These are phyloP conservation scores for Cystofilobasidium capitatum DNA, from an alignment of 768 basidiomycete genomes.

Conservation along the genomic window DNA sequence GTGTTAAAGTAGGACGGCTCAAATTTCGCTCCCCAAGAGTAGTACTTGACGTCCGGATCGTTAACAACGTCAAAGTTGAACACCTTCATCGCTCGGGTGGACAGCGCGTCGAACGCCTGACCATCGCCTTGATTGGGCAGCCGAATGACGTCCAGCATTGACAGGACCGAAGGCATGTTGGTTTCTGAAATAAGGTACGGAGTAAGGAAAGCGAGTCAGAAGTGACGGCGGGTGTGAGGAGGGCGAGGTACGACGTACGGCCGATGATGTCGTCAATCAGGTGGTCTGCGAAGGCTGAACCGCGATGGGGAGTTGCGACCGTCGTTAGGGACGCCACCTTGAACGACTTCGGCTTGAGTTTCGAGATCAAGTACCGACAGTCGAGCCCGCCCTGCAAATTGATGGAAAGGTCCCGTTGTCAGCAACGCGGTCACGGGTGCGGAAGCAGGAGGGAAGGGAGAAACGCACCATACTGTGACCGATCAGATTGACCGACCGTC, in stretches of 20 bases:
- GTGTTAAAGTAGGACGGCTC: slow-evolving; percentile 83
- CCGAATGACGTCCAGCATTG: slow-evolving; percentile 56
- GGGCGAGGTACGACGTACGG: slow-evolving; percentile 28
- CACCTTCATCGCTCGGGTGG: slow-evolving; percentile 67
- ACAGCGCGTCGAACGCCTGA: slow-evolving; percentile 81
- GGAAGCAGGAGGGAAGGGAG: neutral
- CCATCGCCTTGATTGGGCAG: slow-evolving; percentile 93
- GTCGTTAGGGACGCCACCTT: slow-evolving; percentile 83
- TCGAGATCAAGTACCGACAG: slow-evolving; percentile 79
- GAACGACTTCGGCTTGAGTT: slow-evolving; percentile 67
- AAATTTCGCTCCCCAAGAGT: slow-evolving; percentile 89
- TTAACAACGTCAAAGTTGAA: slow-evolving; percentile 86
- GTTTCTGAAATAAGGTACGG: slow-evolving; percentile 30
- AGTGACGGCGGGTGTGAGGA: neutral
- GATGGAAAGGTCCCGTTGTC: too few relatives aligned
- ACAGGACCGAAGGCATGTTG: slow-evolving; percentile 41
- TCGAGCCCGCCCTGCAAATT: slow-evolving; percentile 73
- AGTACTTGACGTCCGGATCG: slow-evolving; percentile 68
- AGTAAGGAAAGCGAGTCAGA: neutral
- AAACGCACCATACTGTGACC: slow-evolving; percentile 66
- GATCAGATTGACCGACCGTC: slow-evolving; percentile 77
- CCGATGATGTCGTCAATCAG: slow-evolving; percentile 40
- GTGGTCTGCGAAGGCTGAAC: slow-evolving; percentile 86
- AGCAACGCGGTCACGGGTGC: neutral
- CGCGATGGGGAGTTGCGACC: slow-evolving; percentile 88